phyloP scores from a whole-genome alignment of 805 yeast genomes.

The Sungouiella thailandica region DNA sequence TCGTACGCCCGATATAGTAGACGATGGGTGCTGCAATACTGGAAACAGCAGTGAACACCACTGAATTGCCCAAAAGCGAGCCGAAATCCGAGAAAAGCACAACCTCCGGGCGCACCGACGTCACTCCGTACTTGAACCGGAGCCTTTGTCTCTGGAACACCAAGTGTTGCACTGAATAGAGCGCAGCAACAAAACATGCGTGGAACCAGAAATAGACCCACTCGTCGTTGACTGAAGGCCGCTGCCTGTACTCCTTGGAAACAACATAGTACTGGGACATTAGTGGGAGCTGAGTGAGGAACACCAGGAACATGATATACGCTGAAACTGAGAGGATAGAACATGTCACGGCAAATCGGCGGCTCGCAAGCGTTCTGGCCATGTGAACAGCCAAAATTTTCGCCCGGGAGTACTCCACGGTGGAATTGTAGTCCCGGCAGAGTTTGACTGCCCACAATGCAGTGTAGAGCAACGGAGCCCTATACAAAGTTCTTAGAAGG shows the following conservation, averaged over 20 bases:
- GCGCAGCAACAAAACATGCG: constrained; percentile 32
- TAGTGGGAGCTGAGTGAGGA: constrained; percentile 24
- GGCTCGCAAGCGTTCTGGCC: constrained; percentile 11
- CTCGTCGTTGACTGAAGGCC: constrained; percentile 36
- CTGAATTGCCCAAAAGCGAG: constrained; percentile 33
- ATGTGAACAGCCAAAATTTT: constrained; percentile 33
- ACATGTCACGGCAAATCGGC: constrained; percentile 13
- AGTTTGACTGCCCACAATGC: constrained; percentile 25
- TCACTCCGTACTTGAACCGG: constrained; percentile 35
- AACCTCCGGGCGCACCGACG: constrained; percentile 36
- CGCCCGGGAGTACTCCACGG: constrained; percentile 27
- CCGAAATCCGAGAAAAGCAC: constrained; percentile 23
- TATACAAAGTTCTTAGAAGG: constrained; percentile 18
- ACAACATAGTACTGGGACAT: constrained; percentile 24
- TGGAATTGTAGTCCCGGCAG: constrained; percentile 19
- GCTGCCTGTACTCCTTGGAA: constrained; percentile 35
- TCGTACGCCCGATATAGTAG: constrained; percentile 36
- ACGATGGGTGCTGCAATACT: constrained; percentile 32
- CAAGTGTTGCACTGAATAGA: constrained; percentile 49
- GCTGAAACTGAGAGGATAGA: constrained; percentile 21
- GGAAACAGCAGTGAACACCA: constrained; percentile 25
- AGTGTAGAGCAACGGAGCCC: constrained; percentile 28
- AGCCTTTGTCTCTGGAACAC: constrained; percentile 53
- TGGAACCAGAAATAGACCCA: constrained; percentile 49
- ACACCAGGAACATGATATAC: constrained; percentile 18